Evolutionary conservation across 148 eudicot genomes (phyloP).

Genomic region (Arctostaphylos glauca): DNA sequence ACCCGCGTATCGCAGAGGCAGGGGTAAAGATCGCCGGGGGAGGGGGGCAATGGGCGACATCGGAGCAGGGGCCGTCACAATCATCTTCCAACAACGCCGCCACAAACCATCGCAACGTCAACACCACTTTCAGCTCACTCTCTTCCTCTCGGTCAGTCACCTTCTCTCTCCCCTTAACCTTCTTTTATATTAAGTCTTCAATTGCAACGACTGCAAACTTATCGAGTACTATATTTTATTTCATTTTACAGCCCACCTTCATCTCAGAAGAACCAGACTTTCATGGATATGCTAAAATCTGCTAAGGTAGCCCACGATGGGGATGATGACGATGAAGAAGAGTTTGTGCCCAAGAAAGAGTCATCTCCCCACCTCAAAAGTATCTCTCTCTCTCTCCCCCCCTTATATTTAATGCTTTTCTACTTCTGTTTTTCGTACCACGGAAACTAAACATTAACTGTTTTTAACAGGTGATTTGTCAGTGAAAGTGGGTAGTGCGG

Average conservation of each 20-base stretch:
- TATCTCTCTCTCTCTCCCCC: not conserved
- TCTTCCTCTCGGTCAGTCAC: conserved; percentile 80
- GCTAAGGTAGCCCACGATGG: conserved; percentile 61
- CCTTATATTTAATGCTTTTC: not conserved
- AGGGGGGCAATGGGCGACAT: conserved; percentile 49
- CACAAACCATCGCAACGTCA: conserved; percentile 30
- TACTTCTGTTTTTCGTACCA: not conserved
- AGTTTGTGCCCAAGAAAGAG: conserved; percentile 61
- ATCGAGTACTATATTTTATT: not conserved
- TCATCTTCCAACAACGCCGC: conserved; percentile 52
- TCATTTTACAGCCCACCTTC: conserved; percentile 48
- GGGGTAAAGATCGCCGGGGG: conserved; percentile 37
- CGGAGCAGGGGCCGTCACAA: conserved; percentile 73
- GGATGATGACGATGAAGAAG: conserved; percentile 79
- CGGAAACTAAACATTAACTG: not conserved
- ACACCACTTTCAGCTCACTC: conserved; percentile 57
- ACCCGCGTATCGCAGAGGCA: conserved; percentile 36
- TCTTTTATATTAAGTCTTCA: not conserved
- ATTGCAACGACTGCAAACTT: not conserved
- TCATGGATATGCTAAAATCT: conserved; percentile 79
- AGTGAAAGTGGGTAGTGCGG: conserved; percentile 45
- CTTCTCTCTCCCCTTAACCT: not conserved
- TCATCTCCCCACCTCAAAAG: conserved; percentile 46
- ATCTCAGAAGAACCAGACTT: conserved; percentile 57
- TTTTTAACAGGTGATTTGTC: conserved; percentile 56